Evolutionary conservation across 805 yeast genomes (phyloP).

Genomic region (Danielozyma ontarioensis): DNA sequence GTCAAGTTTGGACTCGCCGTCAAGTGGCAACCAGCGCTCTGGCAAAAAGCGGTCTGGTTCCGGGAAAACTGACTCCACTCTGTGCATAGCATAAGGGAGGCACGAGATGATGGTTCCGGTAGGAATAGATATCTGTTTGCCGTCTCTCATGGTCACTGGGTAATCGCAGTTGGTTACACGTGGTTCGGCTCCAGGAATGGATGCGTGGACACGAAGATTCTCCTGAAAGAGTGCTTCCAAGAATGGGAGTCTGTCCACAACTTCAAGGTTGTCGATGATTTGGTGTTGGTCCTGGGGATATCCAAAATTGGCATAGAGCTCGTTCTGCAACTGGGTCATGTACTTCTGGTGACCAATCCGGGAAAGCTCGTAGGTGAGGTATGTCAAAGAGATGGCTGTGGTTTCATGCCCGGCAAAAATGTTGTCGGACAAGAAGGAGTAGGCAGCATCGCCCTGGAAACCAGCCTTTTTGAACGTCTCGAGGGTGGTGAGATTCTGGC

Average conservation of each 20-base stretch:
- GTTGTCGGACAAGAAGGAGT: conserved; percentile 49
- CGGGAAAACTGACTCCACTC: conserved; percentile 45
- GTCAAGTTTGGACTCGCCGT: conserved; percentile 24
- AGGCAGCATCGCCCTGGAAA: conserved; percentile 27
- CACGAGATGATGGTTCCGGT: conserved; percentile 52
- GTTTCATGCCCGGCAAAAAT: conserved; percentile 78
- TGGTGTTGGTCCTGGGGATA: conserved; percentile 13
- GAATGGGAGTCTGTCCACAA: conserved; percentile 50
- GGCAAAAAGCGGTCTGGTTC: conserved; percentile 51
- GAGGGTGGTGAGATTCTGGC: conserved; percentile 25
- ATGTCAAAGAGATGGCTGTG: conserved; percentile 41
- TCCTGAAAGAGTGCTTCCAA: conserved; percentile 62
- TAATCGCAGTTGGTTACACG: conserved; percentile 37
- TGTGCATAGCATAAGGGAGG: conserved; percentile 64
- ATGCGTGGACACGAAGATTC: conserved; percentile 56
- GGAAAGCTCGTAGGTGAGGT: conserved; percentile 54
- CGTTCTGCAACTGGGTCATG: conserved; percentile 32
- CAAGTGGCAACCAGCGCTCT: conserved; percentile 53
- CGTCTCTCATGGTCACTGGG: conserved; percentile 7
- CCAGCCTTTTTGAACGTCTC: conserved; percentile 31
- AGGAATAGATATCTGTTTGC: conserved; percentile 33
- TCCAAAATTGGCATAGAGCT: conserved; percentile 37
- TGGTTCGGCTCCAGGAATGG: conserved; percentile 74
- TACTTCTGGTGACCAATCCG: conserved; percentile 40
- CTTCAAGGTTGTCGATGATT: conserved; percentile 25